These are phyloP conservation scores for Ophiostoma novo-ulmi DNA, from an alignment of 2,329 filamentous ascomycete species.

Conservation along the genomic window DNA sequence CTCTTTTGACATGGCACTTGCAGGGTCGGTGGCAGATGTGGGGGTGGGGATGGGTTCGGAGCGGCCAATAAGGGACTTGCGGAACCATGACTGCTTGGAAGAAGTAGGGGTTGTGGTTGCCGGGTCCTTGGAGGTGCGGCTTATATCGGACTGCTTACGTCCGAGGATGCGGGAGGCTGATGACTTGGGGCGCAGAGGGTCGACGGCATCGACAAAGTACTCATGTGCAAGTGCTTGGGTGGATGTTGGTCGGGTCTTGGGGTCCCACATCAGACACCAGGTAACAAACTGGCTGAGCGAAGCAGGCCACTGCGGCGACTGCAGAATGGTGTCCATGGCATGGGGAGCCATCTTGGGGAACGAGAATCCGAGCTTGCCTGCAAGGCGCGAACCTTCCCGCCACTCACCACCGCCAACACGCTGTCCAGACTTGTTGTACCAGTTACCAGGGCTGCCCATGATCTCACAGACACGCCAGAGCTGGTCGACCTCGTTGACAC, in stretches of 20 bases:
- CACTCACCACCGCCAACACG: constrained; percentile 94
- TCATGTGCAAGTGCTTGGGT: constrained; percentile 92
- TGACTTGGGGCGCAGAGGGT: constrained; percentile 87
- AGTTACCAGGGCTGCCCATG: constrained; percentile 97
- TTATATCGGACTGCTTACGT: constrained; percentile 83
- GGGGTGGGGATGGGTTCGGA: constrained; percentile 60
- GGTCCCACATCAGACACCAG: constrained; percentile 99
- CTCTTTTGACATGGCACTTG: constrained; percentile 18
- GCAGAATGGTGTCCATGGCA: constrained; percentile 89
- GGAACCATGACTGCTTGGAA: constrained; percentile 92
- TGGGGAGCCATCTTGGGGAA: constrained; percentile 99
- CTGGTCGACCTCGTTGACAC: constrained; percentile 96
- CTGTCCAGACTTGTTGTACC: constrained; percentile 86
- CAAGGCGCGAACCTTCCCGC: constrained; percentile 88
- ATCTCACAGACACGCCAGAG: constrained; percentile 99
- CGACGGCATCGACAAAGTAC: constrained; percentile 87
- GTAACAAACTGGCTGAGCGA: constrained; percentile 90
- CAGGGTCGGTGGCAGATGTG: constrained; percentile 32
- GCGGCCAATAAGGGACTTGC: constrained; percentile 83
- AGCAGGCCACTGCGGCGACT: constrained; percentile 83
- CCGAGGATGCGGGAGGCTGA: constrained; percentile 78
- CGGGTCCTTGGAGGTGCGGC: constrained; percentile 61
- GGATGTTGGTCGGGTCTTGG: constrained; percentile 83
- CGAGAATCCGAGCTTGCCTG: constrained; percentile 94
- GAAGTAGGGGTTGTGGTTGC: constrained; percentile 54